These are phyloP conservation scores for Penicillium simplicissimum DNA, from an alignment of 495 filamentous ascomycete genomes.

Conservation along the genomic window DNA sequence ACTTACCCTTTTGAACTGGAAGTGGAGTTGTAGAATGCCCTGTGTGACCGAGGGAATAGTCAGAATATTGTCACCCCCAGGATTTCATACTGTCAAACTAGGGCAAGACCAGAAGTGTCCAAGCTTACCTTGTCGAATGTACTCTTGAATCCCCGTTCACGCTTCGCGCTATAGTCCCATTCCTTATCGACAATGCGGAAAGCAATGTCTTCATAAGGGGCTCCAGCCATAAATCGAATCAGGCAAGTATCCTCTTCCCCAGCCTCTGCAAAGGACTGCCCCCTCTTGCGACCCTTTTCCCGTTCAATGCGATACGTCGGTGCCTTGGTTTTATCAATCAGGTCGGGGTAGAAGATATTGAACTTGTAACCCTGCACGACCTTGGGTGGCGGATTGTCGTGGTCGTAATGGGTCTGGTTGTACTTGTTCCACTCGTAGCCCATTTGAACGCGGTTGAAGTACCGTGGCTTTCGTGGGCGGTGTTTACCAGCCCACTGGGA, in stretches of 20 bases:
- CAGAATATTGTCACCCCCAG: conserved; percentile 1
- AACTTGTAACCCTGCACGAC: conserved; percentile 99
- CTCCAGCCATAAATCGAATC: conserved; percentile 93
- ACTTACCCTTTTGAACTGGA: conserved; percentile 88
- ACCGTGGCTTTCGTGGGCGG: conserved; percentile 88
- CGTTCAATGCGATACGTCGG: conserved; percentile 94
- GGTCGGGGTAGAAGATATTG: conserved; percentile 98
- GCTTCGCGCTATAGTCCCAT: conserved; percentile 97
- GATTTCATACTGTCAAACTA: not conserved
- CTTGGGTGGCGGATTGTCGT: conserved; percentile 96
- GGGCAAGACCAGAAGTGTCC: not conserved
- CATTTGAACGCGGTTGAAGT: conserved; percentile 99
- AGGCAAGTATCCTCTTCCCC: conserved; percentile 97
- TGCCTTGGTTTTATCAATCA: conserved; percentile 94
- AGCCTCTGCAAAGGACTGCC: conserved; percentile 92
- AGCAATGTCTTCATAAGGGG: conserved; percentile 95
- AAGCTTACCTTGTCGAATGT: conserved; percentile 92
- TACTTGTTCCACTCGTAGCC: conserved; percentile 99
- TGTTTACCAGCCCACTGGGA: conserved; percentile 89
- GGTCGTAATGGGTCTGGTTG: conserved; percentile 99
- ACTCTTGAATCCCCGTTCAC: conserved; percentile 91
- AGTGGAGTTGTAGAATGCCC: conserved; percentile 96
- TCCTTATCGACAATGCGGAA: conserved; percentile 98
- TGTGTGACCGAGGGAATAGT: conserved; percentile 35
- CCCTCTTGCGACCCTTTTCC: conserved; percentile 82